Conservation (phyloP, 2,329 filamentous ascomycete genomes). For the Fusarium sp. region DNA sequence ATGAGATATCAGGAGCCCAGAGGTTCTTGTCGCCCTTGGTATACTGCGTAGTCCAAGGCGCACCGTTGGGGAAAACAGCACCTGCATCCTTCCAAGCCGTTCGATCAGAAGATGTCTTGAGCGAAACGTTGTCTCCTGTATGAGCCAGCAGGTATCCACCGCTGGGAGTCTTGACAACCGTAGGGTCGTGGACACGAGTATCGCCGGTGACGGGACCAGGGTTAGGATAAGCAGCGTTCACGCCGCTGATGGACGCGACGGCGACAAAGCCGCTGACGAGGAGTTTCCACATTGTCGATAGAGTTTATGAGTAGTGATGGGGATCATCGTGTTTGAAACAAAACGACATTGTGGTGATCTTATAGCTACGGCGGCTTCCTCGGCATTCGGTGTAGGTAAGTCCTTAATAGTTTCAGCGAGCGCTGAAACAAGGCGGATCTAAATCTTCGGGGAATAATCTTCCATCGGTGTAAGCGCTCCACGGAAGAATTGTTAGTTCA, state of each 20-base stretch:
- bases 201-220: constrained; percentile 42
- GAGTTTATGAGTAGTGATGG: neutral
- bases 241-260: constrained; percentile 19
- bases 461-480: constrained; percentile 18
- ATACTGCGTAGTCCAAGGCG: constrained; percentile 45
- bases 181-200: constrained; percentile 43
- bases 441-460: neutral
- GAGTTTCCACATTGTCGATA: constrained; percentile 26
- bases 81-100: constrained; percentile 45
- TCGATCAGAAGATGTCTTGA: constrained; percentile 48
- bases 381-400: neutral
- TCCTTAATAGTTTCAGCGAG: constrained; percentile 26
- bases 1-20: constrained; percentile 65
- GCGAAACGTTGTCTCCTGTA: constrained; percentile 41
- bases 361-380: neutral
- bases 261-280: constrained; percentile 37
- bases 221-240: constrained; percentile 5
- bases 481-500: constrained; percentile 26
- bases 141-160: constrained; percentile 43
- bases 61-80: constrained; percentile 44
- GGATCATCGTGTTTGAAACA: neutral
- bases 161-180: constrained; percentile 43
- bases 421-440: neutral
- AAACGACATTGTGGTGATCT: neutral
- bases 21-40: constrained; percentile 45